These are phyloP conservation scores for Cryptosporidium ryanae DNA, from an alignment of 169 alveolate genomes.

Conservation along the genomic window DNA sequence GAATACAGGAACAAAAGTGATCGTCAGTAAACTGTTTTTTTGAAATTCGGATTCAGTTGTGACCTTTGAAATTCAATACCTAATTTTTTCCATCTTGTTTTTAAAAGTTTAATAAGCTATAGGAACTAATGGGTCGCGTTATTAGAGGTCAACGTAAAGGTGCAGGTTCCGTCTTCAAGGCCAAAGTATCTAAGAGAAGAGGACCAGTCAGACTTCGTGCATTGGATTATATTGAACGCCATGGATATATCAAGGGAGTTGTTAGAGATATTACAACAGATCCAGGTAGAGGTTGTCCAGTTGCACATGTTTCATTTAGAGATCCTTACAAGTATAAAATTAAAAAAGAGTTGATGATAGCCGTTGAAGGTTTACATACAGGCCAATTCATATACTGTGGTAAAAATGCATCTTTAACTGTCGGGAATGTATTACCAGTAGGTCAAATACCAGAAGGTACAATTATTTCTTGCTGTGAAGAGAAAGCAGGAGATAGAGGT, in stretches of 20 bases:
- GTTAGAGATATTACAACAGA: slow-evolving; percentile 97
- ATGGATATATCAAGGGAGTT: slow-evolving; percentile 96
- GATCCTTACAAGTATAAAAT: slow-evolving; percentile 96
- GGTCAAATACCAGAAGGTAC: slow-evolving; percentile 99
- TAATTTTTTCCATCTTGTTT: too few relatives aligned
- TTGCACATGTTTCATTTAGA: slow-evolving; percentile 95
- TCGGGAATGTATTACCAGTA: slow-evolving; percentile 98
- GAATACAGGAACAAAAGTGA: not conserved
- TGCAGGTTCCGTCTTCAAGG: slow-evolving; percentile 93
- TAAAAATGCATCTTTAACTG: slow-evolving; percentile 93
- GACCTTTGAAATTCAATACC: too few relatives aligned
- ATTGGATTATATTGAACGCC: slow-evolving; percentile 88
- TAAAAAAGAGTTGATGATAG: slow-evolving; percentile 95
- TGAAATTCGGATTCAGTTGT: slow-evolving; percentile 7
- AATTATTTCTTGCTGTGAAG: slow-evolving; percentile 95
- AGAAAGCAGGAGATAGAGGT: slow-evolving; percentile 98
- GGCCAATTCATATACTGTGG: slow-evolving; percentile 99
- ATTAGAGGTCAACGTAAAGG: slow-evolving; percentile 97
- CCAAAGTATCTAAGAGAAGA: slow-evolving; percentile 93
- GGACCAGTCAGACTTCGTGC: slow-evolving; percentile 96
- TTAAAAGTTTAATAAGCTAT: not conserved
- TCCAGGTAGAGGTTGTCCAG: slow-evolving; percentile 99
- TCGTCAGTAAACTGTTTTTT: slow-evolving; percentile 31
- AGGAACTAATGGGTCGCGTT: slow-evolving; percentile 77
- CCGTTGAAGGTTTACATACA: slow-evolving; percentile 98